These are phyloP conservation scores for Tinospora cordifolia DNA, from an alignment of 164 flowering plant species.

Conservation along the genomic window DNA sequence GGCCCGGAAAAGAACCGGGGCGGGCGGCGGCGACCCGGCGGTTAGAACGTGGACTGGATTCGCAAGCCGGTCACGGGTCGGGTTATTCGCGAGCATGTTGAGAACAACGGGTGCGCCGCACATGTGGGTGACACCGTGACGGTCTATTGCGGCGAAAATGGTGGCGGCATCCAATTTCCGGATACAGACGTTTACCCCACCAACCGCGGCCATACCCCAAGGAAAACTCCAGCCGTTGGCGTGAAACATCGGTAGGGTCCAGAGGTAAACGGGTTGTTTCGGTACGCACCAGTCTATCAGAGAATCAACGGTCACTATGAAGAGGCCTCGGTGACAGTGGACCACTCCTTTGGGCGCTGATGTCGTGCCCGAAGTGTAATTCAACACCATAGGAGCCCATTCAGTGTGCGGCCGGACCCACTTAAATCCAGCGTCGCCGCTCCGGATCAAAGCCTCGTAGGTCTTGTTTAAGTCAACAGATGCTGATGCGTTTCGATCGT, in stretches of 20 bases:
- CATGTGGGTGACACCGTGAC: constrained; percentile 44
- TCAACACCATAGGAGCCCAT: constrained; percentile 40
- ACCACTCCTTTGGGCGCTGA: constrained; percentile 52
- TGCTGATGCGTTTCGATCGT: not conserved
- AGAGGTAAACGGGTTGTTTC: constrained; percentile 34
- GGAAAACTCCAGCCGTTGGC: constrained; percentile 51
- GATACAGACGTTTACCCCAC: constrained; percentile 50
- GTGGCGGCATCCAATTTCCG: constrained; percentile 30
- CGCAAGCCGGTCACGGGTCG: constrained; percentile 13
- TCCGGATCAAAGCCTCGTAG: constrained; percentile 27
- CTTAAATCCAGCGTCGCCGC: constrained; percentile 31
- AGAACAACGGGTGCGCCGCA: constrained; percentile 54
- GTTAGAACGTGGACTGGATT: constrained; percentile 36
- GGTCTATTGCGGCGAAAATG: constrained; percentile 15
- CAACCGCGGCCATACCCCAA: constrained; percentile 50
- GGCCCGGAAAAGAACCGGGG: constrained; percentile 27
- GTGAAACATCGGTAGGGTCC: constrained; percentile 61
- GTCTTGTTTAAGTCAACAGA: constrained; percentile 10
- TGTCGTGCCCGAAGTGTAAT: constrained; percentile 58
- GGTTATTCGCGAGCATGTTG: constrained; percentile 38
- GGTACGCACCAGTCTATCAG: constrained; percentile 33
- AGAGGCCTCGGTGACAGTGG: constrained; percentile 43
- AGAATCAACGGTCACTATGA: constrained; percentile 23
- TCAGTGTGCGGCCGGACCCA: constrained; percentile 38
- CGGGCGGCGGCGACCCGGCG: constrained; percentile 54